Base-by-base conservation (phyloP, 2,329 filamentous ascomycete genomes). In the Colletotrichum australisinense region DNA sequence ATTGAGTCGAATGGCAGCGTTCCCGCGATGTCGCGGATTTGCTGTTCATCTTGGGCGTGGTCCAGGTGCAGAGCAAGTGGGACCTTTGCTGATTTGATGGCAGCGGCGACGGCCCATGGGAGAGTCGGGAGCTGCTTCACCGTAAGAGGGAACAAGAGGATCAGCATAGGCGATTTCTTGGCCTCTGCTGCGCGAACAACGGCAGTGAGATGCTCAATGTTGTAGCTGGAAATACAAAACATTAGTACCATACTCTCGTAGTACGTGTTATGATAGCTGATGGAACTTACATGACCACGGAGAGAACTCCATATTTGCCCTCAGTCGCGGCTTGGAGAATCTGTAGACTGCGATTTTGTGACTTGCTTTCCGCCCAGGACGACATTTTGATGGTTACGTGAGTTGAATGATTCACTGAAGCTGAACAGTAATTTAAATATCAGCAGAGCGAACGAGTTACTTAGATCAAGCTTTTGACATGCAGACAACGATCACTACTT, bases 161-260 rank as follows among this genome's bases (percentile, higher is more conserved):
- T 90, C 82, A 93, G 91, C 24, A 91, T 85, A 0, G 92, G 92
- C 0, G 91, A 91, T 49, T 86, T 85, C 76, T 92, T 93, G 42
- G 86, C 86, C 82, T 94, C 92, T 49, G 93, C 93, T 26, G 93
- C 93, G 72, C 88, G 87, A 63, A 94, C 88, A 14, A 89, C 89
- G 14, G 91, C 92, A 4, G 94, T 84, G 76, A 95, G 91, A 60
- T 90, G 90, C 83, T 94, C 93, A 72, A 94, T 84, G 78, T 94
- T 93, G 86, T 94, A 5, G 88, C 91, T 78, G 63, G 63, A 90
- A 91, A 89, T 78, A 93, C 89, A 81, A 93, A 6, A 3, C 4
- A 6, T 91, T 22, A 76, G 52, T 55, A 5, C 26, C 14, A 28
- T 55, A 1, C 26, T 0, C 52, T 28, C 0, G 4, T 16, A 5